A percentile compares a stretch with the other conserved stretches of the same genome.
These are phyloP conservation scores for Byssoonygena ceratinophila DNA, from an alignment of 2,329 filamentous ascomycete genomes.

Conservation along the genomic window DNA sequence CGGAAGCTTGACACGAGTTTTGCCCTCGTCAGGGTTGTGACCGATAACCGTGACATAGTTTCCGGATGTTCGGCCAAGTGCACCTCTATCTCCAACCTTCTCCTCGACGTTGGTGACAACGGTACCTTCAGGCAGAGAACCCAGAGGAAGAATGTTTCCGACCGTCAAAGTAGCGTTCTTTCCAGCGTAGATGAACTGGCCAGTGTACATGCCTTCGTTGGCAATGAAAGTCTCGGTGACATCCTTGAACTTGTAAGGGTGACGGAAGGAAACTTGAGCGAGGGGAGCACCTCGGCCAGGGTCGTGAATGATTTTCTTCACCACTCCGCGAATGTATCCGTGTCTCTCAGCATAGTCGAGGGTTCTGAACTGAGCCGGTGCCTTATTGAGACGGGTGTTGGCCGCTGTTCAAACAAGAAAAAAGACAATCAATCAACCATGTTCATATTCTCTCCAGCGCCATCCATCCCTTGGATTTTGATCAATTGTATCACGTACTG, in stretches of 20 bases:
- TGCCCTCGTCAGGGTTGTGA: slow-evolving; percentile 97
- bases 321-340: slow-evolving; percentile 93
- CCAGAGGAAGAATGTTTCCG: slow-evolving; percentile 92
- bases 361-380: slow-evolving; percentile 86
- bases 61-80: slow-evolving; percentile 90
- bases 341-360: slow-evolving; percentile 96
- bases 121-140: slow-evolving; percentile 95
- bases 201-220: slow-evolving; percentile 99
- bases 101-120: slow-evolving; percentile 99
- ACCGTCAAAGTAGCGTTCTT: slow-evolving; percentile 97
- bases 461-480: slow-evolving; percentile 17
- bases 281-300: slow-evolving; percentile 95
- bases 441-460: slow-evolving; percentile 15
- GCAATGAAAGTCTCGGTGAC: slow-evolving; percentile 99
- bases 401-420: slow-evolving; percentile 44
- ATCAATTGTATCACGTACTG: slow-evolving; percentile 44
- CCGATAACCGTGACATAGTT: slow-evolving; percentile 98
- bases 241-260: slow-evolving; percentile 97
- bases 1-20: slow-evolving; percentile 99
- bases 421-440: slow-evolving; percentile 11
- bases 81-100: slow-evolving; percentile 94
- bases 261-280: slow-evolving; percentile 91
- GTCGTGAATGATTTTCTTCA: slow-evolving; percentile 99
- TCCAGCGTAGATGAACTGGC: slow-evolving; percentile 99
- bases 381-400: slow-evolving; percentile 88